Base-by-base conservation (phyloP, 495 filamentous ascomycete species). In the Penicillium simplicissimum region DNA sequence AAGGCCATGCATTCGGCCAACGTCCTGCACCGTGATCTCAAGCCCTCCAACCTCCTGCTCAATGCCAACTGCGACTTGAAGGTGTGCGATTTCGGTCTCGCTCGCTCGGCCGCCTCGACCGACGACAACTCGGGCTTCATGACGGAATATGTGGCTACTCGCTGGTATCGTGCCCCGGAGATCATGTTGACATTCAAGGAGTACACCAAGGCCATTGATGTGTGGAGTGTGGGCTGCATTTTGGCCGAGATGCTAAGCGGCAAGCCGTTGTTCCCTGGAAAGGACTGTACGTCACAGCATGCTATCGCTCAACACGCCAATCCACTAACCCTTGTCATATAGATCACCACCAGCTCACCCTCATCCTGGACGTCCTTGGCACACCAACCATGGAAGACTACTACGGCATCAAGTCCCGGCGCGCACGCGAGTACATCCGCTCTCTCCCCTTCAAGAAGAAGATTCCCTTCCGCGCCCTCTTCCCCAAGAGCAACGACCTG, bases 111-210 rank as follows among this genome's bases (percentile, higher is more conserved):
- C 49, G 94, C 89, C 38, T 96, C 90, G 56, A 95, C 89, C 67
- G 96, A 98, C 67, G 96, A 99, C 75, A 99, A 99, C 78, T 97
- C 95, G 8, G 96, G 96, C 31, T 99, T 98, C 84, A 99, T 99
- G 96, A 99, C 96, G 15, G 96, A 99, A 90, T 99, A 99, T 72
- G 96, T 99, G 57, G 96, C 96, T 49, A 99, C 96, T 56, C 85
- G 96, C 70, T 99, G 96, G 96, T 99, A 99, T 76, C 90, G 96
- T 73, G 95, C 96, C 2, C 96, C 96, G 52, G 96, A 99, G 77
- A 99, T 99, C 76, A 99, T 99, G 96, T 88, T 99, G 82, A 98
- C 94, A 51, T 99, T 99, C 85, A 97, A 99, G 82, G 95, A 97
- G 79, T 98, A 99, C 79, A 99, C 96, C 60, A 99, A 98, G 82